Percentiles rank a stretch among this genome's conserved stretches.
phyloP scores from a whole-genome alignment of 2,329 filamentous ascomycete species.

The Aspergillus chevalieri region DNA sequence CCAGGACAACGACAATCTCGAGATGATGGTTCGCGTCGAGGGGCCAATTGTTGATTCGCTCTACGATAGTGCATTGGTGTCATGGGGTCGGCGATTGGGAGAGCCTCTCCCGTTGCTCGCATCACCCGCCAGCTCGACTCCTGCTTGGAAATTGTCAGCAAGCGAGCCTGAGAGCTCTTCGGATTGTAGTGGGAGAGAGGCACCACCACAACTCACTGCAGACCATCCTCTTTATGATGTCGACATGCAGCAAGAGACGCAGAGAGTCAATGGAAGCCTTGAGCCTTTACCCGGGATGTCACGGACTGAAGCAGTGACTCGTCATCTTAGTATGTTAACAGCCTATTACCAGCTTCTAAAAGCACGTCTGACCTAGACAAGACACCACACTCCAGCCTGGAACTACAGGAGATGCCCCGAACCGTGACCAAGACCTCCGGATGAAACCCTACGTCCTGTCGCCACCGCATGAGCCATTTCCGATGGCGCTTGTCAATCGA shows the following conservation, averaged over 20 bases:
- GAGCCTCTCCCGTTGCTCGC: conserved; percentile 54
- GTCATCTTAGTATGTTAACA: conserved; percentile 51
- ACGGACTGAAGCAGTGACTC: conserved; percentile 53
- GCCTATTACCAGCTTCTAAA: too few species aligned
- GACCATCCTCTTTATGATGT: conserved; percentile 59
- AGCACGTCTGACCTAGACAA: conserved; percentile 12
- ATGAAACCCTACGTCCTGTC: conserved; percentile 64
- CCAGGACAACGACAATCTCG: conserved; percentile 67
- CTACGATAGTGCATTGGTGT: conserved; percentile 67
- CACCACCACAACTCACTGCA: conserved; percentile 51
- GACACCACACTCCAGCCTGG: conserved; percentile 51
- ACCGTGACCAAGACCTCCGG: conserved; percentile 46
- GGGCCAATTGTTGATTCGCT: conserved; percentile 70
- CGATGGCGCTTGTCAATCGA: conserved; percentile 66
- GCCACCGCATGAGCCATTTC: conserved; percentile 50
- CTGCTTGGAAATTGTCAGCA: conserved; percentile 17
- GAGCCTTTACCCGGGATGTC: conserved; percentile 48
- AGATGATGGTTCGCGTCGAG: conserved; percentile 73
- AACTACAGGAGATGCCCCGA: conserved; percentile 50
- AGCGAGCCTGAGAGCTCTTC: conserved; percentile 4
- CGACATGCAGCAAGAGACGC: conserved; percentile 55
- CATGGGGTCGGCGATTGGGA: conserved; percentile 60
- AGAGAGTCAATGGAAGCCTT: conserved; percentile 55
- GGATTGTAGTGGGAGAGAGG: conserved; percentile 8
- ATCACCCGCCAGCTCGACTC: conserved; percentile 41